phyloP scores from a whole-genome alignment of 257 asterid species.

The Thymus mandschuricus region DNA sequence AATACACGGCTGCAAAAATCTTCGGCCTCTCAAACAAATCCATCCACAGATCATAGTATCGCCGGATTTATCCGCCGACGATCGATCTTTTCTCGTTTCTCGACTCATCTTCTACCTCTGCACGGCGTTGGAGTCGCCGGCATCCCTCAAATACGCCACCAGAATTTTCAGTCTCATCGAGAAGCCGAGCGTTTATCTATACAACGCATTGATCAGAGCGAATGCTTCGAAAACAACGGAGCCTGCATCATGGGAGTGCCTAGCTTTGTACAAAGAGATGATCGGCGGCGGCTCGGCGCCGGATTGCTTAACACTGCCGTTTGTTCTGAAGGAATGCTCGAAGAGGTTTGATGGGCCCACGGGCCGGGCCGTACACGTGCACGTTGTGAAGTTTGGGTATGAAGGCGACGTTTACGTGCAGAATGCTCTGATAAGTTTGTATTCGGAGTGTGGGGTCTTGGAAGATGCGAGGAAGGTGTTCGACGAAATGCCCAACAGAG shows the following conservation, averaged over 20 bases:
- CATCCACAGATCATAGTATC: constrained; percentile 57
- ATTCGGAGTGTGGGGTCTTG: constrained; percentile 51
- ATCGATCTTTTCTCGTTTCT: constrained; percentile 57
- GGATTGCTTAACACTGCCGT: constrained; percentile 64
- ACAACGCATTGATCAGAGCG: constrained; percentile 79
- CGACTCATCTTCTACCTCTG: constrained; percentile 67
- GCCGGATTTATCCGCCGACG: constrained; percentile 43
- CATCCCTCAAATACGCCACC: constrained; percentile 52
- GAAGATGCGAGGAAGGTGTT: constrained; percentile 67
- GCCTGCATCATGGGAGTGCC: constrained; percentile 43
- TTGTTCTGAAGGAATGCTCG: constrained; percentile 71
- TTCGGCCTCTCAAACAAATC: constrained; percentile 57
- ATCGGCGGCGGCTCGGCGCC: constrained; percentile 46
- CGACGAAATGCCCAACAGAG: constrained; percentile 65
- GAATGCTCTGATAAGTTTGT: constrained; percentile 62
- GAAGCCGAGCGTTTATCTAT: constrained; percentile 54
- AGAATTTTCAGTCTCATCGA: constrained; percentile 45
- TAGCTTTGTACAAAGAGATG: constrained; percentile 56
- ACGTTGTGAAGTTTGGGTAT: constrained; percentile 57
- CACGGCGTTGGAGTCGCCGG: constrained; percentile 42
- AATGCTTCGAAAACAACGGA: constrained; percentile 48
- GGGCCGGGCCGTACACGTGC: constrained; percentile 62
- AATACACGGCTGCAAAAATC: constrained; percentile 54
- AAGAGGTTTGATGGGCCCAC: constrained; percentile 38
- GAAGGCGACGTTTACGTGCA: constrained; percentile 57